These are phyloP conservation scores for Mycena citricolor DNA, from an alignment of 1,284 basidiomycete species.

Conservation along the genomic window DNA sequence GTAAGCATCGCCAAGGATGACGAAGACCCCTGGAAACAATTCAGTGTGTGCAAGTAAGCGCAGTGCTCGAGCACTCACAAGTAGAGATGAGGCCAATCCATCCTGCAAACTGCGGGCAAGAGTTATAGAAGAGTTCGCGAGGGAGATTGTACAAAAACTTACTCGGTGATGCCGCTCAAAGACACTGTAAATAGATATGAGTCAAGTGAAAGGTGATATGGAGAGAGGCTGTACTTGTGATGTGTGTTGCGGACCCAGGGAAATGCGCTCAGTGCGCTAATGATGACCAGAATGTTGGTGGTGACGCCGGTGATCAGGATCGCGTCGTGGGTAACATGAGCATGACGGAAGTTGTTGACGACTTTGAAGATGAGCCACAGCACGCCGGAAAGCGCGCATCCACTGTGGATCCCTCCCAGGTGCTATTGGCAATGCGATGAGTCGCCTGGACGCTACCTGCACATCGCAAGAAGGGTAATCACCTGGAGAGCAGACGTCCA, in stretches of 20 bases:
- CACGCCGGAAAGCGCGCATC: conserved; percentile 66
- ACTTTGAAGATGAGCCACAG: conserved; percentile 64
- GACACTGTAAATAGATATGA: too few relatives aligned
- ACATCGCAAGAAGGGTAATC: neutral
- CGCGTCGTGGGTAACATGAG: conserved; percentile 52
- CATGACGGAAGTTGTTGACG: conserved; percentile 52
- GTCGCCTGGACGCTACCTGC: too few relatives aligned
- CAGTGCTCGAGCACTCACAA: conserved; percentile 40
- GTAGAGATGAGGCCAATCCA: conserved; percentile 65
- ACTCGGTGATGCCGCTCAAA: conserved; percentile 67
- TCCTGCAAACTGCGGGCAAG: conserved; percentile 75
- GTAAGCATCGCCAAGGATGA: conserved; percentile 67
- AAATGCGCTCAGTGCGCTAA: conserved; percentile 61
- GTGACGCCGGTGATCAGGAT: conserved; percentile 59
- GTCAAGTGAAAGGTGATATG: too few relatives aligned
- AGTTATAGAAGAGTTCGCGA: conserved; percentile 65
- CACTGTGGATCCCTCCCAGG: conserved; percentile 69
- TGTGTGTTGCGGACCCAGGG: conserved; percentile 70
- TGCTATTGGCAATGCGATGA: conserved; percentile 33
- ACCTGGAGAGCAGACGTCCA: conserved; percentile 61
- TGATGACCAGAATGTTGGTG: conserved; percentile 57
- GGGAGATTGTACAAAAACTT: neutral
- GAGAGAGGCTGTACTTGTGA: conserved; percentile 70
- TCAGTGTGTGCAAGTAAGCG: neutral
- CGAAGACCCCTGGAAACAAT: conserved; percentile 50